These are phyloP conservation scores for Trifolium fragiferum DNA, from an alignment of 306 rosid species.

Conservation along the genomic window DNA sequence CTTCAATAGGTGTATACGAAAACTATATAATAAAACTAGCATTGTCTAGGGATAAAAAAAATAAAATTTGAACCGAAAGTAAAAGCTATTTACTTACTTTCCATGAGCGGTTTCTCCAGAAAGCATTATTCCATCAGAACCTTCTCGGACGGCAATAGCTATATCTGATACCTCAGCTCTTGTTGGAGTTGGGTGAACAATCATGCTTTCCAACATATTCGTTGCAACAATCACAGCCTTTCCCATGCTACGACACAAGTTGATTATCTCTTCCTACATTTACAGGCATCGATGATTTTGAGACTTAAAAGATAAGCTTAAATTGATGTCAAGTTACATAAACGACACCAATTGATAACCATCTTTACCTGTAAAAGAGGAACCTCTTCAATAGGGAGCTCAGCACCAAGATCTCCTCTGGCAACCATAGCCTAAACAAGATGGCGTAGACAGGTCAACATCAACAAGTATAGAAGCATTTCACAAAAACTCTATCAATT, in stretches of 20 bases:
- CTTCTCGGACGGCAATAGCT: conserved; percentile 99
- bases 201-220: conserved; percentile 99
- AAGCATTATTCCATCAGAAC: conserved; percentile 93
- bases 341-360: not conserved
- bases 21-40: too few relatives aligned
- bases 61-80: too few relatives aligned
- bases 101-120: conserved; percentile 99
- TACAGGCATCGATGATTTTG: conserved; percentile 30
- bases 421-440: conserved; percentile 62
- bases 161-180: conserved; percentile 98
- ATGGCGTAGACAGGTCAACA: conserved; percentile 8
- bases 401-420: conserved; percentile 67
- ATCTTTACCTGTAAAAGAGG: conserved; percentile 57
- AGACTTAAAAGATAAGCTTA: conserved; percentile 34
- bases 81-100: conserved; percentile 49
- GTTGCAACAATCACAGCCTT: conserved; percentile 98
- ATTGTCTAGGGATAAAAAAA: too few relatives aligned
- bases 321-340: conserved; percentile 3
- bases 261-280: conserved; percentile 88
- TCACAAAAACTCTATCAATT: conserved; percentile 15
- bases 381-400: conserved; percentile 65
- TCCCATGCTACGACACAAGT: conserved; percentile 96
- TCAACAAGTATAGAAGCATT: not conserved
- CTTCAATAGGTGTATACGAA: too few relatives aligned
- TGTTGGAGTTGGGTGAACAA: conserved; percentile 98